Conservation (phyloP, 805 yeast genomes). For the Suhomyces pyralidae region DNA sequence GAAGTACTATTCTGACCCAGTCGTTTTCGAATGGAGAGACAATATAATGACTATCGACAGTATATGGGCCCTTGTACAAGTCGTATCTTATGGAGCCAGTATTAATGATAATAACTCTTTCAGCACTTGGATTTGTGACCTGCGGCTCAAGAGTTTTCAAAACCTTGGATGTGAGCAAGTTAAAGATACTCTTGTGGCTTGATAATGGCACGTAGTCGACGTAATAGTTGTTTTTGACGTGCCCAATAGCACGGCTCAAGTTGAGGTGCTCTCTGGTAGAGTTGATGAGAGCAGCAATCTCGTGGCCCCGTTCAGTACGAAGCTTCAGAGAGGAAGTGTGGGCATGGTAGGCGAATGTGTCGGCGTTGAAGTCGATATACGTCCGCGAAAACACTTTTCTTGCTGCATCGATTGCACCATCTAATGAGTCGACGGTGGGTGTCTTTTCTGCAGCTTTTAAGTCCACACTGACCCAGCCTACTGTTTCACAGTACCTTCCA, state of each 20-base stretch:
- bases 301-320: constrained; percentile 54
- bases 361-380: constrained; percentile 78
- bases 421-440: constrained; percentile 1
- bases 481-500: constrained; percentile 89
- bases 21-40: constrained; percentile 82
- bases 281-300: constrained; percentile 44
- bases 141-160: constrained; percentile 44
- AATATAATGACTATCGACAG: constrained; percentile 73
- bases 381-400: constrained; percentile 46
- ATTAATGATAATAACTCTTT: constrained; percentile 60
- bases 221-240: constrained; percentile 63
- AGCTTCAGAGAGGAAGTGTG: constrained; percentile 34
- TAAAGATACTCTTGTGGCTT: constrained; percentile 50
- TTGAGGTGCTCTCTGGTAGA: constrained; percentile 46
- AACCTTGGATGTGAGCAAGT: constrained; percentile 55
- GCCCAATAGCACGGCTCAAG: constrained; percentile 57
- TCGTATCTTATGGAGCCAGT: constrained; percentile 90
- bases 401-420: background rate
- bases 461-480: constrained; percentile 77
- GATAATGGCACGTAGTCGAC: constrained; percentile 62
- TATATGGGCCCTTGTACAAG: constrained; percentile 78
- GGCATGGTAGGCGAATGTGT: constrained; percentile 68
- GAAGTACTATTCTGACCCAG: constrained; percentile 69
- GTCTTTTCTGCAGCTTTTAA: constrained; percentile 11
- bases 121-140: constrained; percentile 17